A percentile compares a stretch with the other conserved stretches of the same genome.
phyloP scores from a whole-genome alignment of 257 asterid species.

The Solanum piurae region DNA sequence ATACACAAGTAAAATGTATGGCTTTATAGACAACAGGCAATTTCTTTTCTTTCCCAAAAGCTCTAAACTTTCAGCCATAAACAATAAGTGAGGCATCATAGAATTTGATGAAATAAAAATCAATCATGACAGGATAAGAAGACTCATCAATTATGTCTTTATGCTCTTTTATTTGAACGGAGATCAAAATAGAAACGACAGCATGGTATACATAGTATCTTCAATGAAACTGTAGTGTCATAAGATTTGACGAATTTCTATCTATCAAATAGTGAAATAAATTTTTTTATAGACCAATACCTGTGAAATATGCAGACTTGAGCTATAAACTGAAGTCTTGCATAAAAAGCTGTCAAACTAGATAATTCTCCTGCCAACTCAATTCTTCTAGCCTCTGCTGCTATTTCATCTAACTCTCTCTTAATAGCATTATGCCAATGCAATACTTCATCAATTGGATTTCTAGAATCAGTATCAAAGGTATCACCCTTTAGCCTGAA shows the following conservation, averaged over 20 bases:
- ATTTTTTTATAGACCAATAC: conserved; percentile 4
- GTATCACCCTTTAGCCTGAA: conserved; percentile 6
- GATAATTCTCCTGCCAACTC: conserved; percentile 34
- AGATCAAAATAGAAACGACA: neutral
- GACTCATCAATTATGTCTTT: neutral
- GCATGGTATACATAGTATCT: neutral
- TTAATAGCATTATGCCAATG: conserved; percentile 39
- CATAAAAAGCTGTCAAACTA: conserved; percentile 20
- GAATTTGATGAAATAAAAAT: neutral
- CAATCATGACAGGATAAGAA: neutral
- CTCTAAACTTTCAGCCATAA: neutral
- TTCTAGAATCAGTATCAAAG: conserved; percentile 5
- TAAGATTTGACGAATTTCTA: neutral
- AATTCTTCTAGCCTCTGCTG: conserved; percentile 27
- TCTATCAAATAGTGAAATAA: neutral
- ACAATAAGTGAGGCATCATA: neutral
- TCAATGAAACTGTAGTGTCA: neutral
- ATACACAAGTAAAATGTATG: neutral
- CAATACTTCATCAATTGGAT: conserved; percentile 34
- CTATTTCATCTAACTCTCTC: conserved; percentile 25
- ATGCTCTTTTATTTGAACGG: neutral
- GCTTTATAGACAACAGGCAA: neutral
- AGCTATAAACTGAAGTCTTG: conserved; percentile 32
- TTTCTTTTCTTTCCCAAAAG: neutral
- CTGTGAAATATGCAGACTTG: conserved; percentile 43